Percentiles rank a stretch among this genome's conserved stretches.
phyloP scores from a whole-genome alignment of 1,284 basidiomycete species.

The Inonotus obliquus region DNA sequence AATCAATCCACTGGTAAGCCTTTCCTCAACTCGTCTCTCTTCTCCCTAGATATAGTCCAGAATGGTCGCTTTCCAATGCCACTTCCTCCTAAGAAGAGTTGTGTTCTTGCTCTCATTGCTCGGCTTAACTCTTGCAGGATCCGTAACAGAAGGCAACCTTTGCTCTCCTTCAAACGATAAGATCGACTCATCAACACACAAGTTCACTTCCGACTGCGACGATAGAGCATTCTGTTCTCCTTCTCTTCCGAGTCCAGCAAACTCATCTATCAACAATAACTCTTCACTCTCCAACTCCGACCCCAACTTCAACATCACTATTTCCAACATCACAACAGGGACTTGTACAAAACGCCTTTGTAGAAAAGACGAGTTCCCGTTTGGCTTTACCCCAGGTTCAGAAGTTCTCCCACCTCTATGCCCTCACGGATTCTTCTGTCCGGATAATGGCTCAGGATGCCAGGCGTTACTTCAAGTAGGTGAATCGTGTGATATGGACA shows the following conservation, averaged over 20 bases:
- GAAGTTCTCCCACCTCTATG: constrained; percentile 52
- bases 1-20: no score
- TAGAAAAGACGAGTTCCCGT: constrained; percentile 61
- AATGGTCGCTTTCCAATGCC: no score
- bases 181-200: constrained; percentile 54
- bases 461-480: constrained; percentile 42
- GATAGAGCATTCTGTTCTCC: constrained; percentile 55
- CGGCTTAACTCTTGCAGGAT: constrained; percentile 1
- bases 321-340: no score
- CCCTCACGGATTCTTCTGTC: constrained; percentile 53
- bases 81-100: background rate
- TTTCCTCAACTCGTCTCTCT: no score
- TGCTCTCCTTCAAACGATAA: constrained; percentile 42
- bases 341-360: constrained; percentile 48
- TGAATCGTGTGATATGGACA: constrained; percentile 57
- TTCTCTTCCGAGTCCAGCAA: constrained; percentile 25
- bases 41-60: no score
- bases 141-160: constrained; percentile 22
- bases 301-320: no score
- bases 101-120: background rate
- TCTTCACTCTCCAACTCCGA: background rate
- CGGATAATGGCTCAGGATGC: constrained; percentile 68
- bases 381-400: constrained; percentile 42
- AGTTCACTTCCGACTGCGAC: constrained; percentile 61
- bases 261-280: background rate